Conservation (phyloP, 2,329 filamentous ascomycete species). For the Trichoderma koningii region DNA sequence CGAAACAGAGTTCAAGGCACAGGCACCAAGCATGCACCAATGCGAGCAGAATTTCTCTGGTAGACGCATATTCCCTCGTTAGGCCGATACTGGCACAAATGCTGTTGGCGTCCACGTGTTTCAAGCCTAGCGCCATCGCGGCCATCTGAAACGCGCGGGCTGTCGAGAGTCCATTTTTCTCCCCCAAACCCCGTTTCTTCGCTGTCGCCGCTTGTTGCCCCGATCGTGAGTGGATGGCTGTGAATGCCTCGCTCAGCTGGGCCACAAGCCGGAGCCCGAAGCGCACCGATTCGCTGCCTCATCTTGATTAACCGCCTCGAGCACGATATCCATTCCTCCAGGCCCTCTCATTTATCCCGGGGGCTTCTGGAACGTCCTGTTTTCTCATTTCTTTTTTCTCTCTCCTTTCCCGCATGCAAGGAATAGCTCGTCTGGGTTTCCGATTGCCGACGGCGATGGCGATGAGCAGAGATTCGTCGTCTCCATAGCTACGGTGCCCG, state of each 20-base stretch:
- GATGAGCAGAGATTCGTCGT: neutral
- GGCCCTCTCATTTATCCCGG: conserved; percentile 20
- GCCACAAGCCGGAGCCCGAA: conserved; percentile 8
- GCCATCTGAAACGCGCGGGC: conserved; percentile 24
- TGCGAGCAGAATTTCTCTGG: neutral
- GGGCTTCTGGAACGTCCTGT: conserved; percentile 6
- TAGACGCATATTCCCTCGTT: too few relatives aligned
- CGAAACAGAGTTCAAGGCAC: neutral
- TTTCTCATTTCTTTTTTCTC: neutral
- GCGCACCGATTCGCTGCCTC: conserved; percentile 25
- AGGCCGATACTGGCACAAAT: too few relatives aligned
- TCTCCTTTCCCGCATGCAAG: neutral
- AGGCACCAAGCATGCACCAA: neutral
- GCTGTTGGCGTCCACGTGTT: neutral
- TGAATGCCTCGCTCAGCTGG: conserved; percentile 4
- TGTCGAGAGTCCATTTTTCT: conserved; percentile 12
- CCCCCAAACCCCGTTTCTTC: too few relatives aligned
- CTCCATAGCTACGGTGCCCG: neutral
- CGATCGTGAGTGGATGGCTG: conserved; percentile 4
- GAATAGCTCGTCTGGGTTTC: neutral
- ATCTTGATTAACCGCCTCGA: conserved; percentile 6
- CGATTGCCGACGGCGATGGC: conserved; percentile 16
- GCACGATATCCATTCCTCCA: conserved; percentile 6
- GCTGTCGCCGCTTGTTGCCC: neutral
- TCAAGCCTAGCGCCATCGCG: conserved; percentile 23